Evolutionary conservation across 768 basidiomycete species (phyloP).

Genomic region (Boletus edulis): DNA sequence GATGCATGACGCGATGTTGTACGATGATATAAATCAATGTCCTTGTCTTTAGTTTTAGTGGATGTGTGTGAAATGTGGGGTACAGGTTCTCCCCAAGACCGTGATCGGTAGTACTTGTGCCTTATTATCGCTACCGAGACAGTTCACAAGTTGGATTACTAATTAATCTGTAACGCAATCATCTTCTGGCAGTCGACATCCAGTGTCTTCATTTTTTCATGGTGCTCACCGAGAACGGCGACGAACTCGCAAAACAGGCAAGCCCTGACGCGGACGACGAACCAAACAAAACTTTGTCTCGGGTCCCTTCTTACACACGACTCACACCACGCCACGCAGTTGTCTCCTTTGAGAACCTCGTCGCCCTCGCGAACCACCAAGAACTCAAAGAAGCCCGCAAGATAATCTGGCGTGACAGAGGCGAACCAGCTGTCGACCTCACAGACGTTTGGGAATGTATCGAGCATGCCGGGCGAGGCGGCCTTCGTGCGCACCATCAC

Average conservation of each 20-base stretch:
- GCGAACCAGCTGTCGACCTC: conserved; percentile 72
- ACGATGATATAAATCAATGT: conserved; percentile 8
- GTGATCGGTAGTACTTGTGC: conserved; percentile 2
- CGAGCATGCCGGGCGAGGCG: conserved; percentile 69
- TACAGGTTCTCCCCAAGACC: neutral
- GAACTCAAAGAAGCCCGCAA: conserved; percentile 73
- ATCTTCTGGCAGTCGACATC: neutral
- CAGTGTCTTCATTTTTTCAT: neutral
- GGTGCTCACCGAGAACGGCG: neutral
- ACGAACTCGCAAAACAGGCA: neutral
- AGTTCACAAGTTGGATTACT: no score
- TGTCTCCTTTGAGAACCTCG: conserved; percentile 80
- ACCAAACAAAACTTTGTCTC: conserved; percentile 6
- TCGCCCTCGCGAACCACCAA: conserved; percentile 82
- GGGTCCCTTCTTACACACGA: conserved; percentile 39
- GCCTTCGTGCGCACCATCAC: conserved; percentile 53
- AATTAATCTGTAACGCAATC: no score
- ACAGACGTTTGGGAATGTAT: conserved; percentile 61
- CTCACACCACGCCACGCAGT: conserved; percentile 57
- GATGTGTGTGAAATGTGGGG: neutral
- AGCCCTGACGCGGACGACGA: neutral
- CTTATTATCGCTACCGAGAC: neutral
- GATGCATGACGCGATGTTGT: conserved; percentile 11
- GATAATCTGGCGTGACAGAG: conserved; percentile 79
- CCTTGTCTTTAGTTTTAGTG: neutral